Evolutionary conservation across 225 moss, liverwort and hornwort species (phyloP), one percentile per base, ranked within the genome.

Genomic region (Physcomitrium patens): DNA sequence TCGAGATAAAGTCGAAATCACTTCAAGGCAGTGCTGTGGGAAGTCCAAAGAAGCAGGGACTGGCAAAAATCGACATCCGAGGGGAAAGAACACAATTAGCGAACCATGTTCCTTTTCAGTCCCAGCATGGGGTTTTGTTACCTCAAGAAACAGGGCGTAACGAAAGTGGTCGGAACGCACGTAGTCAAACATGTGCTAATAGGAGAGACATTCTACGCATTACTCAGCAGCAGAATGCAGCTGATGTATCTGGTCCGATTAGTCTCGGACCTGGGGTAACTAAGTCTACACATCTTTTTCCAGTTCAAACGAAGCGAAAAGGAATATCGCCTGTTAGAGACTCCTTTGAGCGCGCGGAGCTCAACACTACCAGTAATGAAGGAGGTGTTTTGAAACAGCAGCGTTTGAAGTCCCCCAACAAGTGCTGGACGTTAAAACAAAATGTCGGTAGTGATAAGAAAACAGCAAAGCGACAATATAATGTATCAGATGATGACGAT

Each of bases 371-470:
- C 41, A 64, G 68, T 60, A 55, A 22, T 55, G 68, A 72, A 28
- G 77, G 74, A 48, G 68, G 79, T 23, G 53, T 59, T 28, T 63
- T 60, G 60, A 84, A 77, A 60, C 84, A 84, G 53, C 71, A 67
- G 68, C 71, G 63, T 23, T 64, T 60, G 79, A 82, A 71, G 64
- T 87, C 81, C 76, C 79, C 81, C 57, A 63, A 63, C 54, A 74
- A 70, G 71, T 70, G 75, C 51, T 53, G 70, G 44, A 67, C 69
- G 77, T 65, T 28, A 44, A 74, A 78, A 63, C 71, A 77, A 73
- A 81, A 76, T 79, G 59, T 56, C 14, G 78, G 70, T 10, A 77
- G 76, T 41, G 76, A 69, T 71, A 71, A 63, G 49, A 77, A 77
- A 77, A 77, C 66, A 31, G 79, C 76, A 54, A 80, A 72, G 68